A percentile compares a stretch with the other conserved stretches of the same genome.
phyloP scores from a whole-genome alignment of 1,139 yeast genomes.

The Scheffersomyces quercinus region DNA sequence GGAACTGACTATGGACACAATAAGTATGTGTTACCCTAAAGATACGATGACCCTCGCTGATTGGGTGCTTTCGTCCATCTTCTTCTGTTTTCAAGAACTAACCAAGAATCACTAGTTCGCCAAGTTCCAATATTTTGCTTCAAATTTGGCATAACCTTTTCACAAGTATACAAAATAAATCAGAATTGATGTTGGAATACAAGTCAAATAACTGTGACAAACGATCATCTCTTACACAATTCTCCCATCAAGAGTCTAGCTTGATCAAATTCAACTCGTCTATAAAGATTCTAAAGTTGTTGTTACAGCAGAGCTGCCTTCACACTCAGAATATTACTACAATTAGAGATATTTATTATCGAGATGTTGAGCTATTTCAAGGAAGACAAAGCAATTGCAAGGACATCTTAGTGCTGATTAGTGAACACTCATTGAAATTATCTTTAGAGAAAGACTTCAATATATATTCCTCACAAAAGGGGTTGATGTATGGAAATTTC shows the following conservation, averaged over 20 bases:
- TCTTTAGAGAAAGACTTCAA: conserved; percentile 32
- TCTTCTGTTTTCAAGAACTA: no score
- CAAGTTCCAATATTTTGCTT: no score
- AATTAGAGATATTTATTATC: conserved; percentile 65
- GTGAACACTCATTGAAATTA: conserved; percentile 25
- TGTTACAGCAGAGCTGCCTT: conserved; percentile 18
- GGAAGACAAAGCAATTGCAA: conserved; percentile 47
- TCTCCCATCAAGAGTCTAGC: background rate
- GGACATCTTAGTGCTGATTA: conserved; percentile 34
- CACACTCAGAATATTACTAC: conserved; percentile 35
- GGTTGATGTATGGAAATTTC: conserved; percentile 49
- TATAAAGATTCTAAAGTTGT: conserved; percentile 19
- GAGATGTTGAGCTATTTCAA: conserved; percentile 57
- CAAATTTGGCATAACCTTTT: no score
- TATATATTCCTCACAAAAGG: conserved; percentile 63
- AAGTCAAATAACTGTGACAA: background rate
- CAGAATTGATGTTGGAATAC: no score
- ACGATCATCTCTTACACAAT: conserved; percentile 3
- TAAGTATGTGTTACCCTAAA: no score
- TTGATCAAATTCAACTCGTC: conserved; percentile 6
- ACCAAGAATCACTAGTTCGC: no score
- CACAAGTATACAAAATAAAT: no score
- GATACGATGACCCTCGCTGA: no score
- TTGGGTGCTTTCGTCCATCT: no score
- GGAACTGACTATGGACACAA: no score